Percentiles rank a stretch among this genome's conserved stretches.
Conservation (phyloP, 495 filamentous ascomycete species). For the Jackrogersella multiformis region DNA sequence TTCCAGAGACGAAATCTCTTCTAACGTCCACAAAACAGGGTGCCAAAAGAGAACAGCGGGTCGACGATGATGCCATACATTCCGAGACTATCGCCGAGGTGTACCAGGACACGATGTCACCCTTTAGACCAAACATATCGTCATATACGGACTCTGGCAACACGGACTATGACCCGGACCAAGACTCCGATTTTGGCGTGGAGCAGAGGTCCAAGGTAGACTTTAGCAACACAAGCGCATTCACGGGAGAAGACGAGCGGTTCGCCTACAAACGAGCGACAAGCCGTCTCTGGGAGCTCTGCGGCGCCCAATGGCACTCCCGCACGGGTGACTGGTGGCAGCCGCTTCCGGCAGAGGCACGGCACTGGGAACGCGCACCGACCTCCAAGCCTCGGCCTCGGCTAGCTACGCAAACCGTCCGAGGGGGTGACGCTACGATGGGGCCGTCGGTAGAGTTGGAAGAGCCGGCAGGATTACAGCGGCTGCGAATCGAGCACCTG, state of each 20-base stretch:
- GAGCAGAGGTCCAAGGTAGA: conserved; percentile 50
- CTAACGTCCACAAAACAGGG: conserved; percentile 5
- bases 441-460: conserved; percentile 53
- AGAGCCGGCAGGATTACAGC: conserved; percentile 53
- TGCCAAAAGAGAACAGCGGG: conserved; percentile 26
- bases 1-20: conserved; percentile 61
- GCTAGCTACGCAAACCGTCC: not conserved
- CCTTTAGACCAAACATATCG: conserved; percentile 77
- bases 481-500: conserved; percentile 44
- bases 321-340: conserved; percentile 69
- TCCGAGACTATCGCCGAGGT: conserved; percentile 75
- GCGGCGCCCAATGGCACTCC: conserved; percentile 69
- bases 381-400: conserved; percentile 33
- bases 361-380: conserved; percentile 65
- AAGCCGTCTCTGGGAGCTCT: conserved; percentile 76
- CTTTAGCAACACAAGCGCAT: conserved; percentile 65
- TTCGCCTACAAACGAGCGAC: conserved; percentile 76
- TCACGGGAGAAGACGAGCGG: conserved; percentile 76
- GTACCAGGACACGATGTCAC: conserved; percentile 73
- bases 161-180: conserved; percentile 57
- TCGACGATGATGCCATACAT: conserved; percentile 63
- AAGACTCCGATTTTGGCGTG: conserved; percentile 57
- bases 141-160: conserved; percentile 55
- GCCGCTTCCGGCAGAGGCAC: conserved; percentile 65
- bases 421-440: conserved; percentile 47